Conservation (phyloP, 2,329 filamentous ascomycete genomes). For the Aspergillus bombycis region DNA sequence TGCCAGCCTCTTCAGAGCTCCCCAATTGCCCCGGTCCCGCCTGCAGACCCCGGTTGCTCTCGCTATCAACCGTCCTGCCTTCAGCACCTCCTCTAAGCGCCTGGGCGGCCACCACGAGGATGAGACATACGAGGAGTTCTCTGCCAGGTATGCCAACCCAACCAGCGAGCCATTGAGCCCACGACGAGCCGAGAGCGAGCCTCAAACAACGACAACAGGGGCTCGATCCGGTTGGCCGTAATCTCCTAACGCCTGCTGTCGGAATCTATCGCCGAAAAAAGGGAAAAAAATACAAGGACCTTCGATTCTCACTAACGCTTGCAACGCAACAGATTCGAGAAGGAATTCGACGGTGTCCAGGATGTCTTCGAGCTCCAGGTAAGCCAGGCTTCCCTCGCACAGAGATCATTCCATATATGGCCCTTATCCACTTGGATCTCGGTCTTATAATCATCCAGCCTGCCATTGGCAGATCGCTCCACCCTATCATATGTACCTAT, state of each 20-base stretch:
- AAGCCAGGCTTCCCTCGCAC: slow-evolving; percentile 41
- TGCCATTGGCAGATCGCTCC: slow-evolving; percentile 19
- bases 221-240: not conserved
- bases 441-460: slow-evolving; percentile 17
- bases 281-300: slow-evolving; percentile 5
- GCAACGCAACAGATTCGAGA: slow-evolving; percentile 79
- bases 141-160: slow-evolving; percentile 73
- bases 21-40: slow-evolving; percentile 61
- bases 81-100: slow-evolving; percentile 58
- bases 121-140: slow-evolving; percentile 99
- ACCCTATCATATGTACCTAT: not conserved
- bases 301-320: slow-evolving; percentile 40
- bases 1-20: slow-evolving; percentile 65
- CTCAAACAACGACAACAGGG: not conserved
- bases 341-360: slow-evolving; percentile 96
- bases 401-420: not conserved
- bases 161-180: slow-evolving; percentile 28
- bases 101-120: slow-evolving; percentile 72
- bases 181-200: slow-evolving; percentile 15
- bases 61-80: slow-evolving; percentile 63
- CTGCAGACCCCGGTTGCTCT: slow-evolving; percentile 59
- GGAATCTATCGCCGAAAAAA: slow-evolving; percentile 2
- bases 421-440: slow-evolving; percentile 13
- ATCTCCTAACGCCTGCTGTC: slow-evolving; percentile 14
- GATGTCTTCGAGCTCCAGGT: slow-evolving; percentile 99